These are phyloP conservation scores for Amanita brunnescens DNA, from an alignment of 768 basidiomycete species.

Conservation along the genomic window DNA sequence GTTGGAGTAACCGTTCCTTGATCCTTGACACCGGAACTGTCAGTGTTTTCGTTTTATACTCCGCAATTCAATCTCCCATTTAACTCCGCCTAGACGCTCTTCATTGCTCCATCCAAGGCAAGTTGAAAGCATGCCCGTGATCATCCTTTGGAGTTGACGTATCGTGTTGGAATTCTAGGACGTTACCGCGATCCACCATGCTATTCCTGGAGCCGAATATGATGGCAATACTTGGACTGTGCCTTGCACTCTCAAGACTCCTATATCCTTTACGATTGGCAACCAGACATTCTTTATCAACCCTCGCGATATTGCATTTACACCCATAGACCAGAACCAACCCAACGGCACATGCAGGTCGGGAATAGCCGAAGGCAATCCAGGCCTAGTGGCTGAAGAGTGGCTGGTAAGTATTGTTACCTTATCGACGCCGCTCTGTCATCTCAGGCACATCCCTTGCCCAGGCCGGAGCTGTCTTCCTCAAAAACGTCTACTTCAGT, in stretches of 20 bases:
- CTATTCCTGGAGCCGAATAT: constrained; percentile 46
- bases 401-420: constrained; percentile 50
- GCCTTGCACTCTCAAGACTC: constrained; percentile 52
- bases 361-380: constrained; percentile 46
- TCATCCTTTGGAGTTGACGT: background rate
- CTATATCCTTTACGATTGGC: constrained; percentile 51
- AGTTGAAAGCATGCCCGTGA: background rate
- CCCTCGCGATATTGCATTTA: constrained; percentile 46
- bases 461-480: constrained; percentile 32
- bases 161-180: constrained; percentile 28
- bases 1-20: constrained; percentile 55
- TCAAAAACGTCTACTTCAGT: constrained; percentile 33
- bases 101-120: constrained; percentile 1
- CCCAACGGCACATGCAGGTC: constrained; percentile 48
- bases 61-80: background rate
- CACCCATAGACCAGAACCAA: constrained; percentile 39
- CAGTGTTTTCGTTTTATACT: constrained; percentile 3
- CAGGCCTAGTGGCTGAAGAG: constrained; percentile 35
- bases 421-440: background rate
- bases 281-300: constrained; percentile 49
- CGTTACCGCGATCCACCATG: constrained; percentile 43
- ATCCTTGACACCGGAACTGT: constrained; percentile 50
- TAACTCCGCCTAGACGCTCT: background rate
- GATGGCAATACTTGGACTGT: constrained; percentile 48
- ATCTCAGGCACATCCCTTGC: background rate